These are phyloP conservation scores for Carex littledalei DNA, from an alignment of 176 grass and related monocot species.

Conservation along the genomic window DNA sequence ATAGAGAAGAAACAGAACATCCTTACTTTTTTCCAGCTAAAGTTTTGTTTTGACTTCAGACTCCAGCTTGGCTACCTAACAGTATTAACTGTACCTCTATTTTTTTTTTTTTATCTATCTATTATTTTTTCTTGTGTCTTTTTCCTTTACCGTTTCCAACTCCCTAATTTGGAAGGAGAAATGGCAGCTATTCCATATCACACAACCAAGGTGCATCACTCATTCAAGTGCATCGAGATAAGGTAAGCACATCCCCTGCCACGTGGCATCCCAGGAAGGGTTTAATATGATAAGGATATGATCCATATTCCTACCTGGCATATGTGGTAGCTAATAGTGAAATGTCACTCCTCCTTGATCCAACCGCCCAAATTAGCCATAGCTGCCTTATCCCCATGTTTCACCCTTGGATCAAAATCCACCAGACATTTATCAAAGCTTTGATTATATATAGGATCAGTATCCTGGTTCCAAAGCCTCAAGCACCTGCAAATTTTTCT, in stretches of 20 bases:
- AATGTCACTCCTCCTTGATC: background rate
- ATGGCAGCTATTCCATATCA: conserved; percentile 11
- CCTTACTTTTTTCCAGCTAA: background rate
- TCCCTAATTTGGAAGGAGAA: conserved; percentile 6
- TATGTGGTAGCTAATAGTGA: conserved; percentile 33
- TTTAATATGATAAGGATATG: conserved; percentile 30
- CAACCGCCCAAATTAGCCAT: conserved; percentile 17
- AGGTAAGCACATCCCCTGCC: background rate
- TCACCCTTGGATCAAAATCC: background rate
- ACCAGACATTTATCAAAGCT: background rate
- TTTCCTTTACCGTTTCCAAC: background rate
- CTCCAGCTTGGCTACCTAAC: background rate
- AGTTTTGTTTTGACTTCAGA: background rate
- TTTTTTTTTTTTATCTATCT: background rate
- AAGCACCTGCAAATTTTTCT: background rate
- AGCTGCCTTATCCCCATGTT: conserved; percentile 12
- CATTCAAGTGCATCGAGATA: conserved; percentile 19
- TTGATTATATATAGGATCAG: conserved; percentile 33
- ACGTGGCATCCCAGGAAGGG: conserved; percentile 3
- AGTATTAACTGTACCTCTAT: background rate
- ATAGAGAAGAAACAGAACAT: background rate
- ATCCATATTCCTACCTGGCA: conserved; percentile 24
- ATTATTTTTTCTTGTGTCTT: background rate
- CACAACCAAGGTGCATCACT: conserved; percentile 22
- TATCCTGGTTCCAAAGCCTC: background rate